Evolutionary conservation across 352 stramenopile species (phyloP).

Genomic region (Phytophthora podocarpi): DNA sequence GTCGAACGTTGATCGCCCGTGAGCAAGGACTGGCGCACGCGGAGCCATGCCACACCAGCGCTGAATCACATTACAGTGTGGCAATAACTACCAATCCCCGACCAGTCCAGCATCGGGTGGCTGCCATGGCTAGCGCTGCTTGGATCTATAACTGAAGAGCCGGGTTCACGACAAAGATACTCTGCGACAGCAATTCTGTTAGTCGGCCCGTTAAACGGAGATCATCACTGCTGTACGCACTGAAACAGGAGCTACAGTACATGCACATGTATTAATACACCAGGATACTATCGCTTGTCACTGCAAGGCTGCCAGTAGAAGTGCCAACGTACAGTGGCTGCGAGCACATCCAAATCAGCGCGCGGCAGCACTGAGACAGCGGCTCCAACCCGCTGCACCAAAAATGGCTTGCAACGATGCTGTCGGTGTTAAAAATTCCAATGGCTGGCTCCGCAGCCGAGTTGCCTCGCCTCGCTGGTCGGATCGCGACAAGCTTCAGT

Average conservation of each 20-base stretch:
- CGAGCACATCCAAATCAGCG: constrained; percentile 12
- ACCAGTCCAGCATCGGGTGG: neutral
- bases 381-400: constrained; percentile 10
- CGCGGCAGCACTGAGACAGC: constrained; percentile 10
- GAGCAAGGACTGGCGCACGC: constrained; percentile 6
- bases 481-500: neutral
- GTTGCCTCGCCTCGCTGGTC: constrained; percentile 1
- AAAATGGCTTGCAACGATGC: constrained; percentile 7
- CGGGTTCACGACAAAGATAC: neutral
- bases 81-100: too few species aligned
- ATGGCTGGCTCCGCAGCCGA: constrained; percentile 4
- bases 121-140: neutral
- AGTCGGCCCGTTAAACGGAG: neutral
- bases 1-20: constrained; percentile 6
- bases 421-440: constrained; percentile 8
- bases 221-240: too few species aligned
- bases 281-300: constrained; percentile 19
- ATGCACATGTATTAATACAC: neutral
- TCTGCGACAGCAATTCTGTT: neutral
- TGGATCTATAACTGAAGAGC: neutral
- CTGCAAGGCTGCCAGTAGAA: constrained; percentile 7
- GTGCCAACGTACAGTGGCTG: neutral
- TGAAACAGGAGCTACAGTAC: too few species aligned
- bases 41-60: neutral
- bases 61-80: neutral